Base-by-base conservation (phyloP, 768 basidiomycete species). In the Candolleomyces eurysporus region DNA sequence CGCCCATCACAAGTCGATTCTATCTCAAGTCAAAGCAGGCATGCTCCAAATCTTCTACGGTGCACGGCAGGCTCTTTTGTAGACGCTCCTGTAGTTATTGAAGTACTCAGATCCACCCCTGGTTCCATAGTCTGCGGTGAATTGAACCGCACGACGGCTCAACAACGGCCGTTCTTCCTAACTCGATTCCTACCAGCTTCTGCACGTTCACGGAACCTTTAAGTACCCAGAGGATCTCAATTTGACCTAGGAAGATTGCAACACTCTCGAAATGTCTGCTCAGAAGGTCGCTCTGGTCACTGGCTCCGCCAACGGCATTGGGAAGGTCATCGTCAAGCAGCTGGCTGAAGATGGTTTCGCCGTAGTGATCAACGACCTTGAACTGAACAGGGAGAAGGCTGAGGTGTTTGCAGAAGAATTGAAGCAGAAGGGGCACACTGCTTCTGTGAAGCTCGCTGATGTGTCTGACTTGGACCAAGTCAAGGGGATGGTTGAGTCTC, bases 221-320 rank as follows among this genome's bases (percentile, higher is more conserved):
- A 48, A 17, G 17, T 48, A 17, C 21, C 46, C 46, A 48, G 32
- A 4, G 32, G 9, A 32, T 13, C 6, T 4, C 46, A 22, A n/a
- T n/a, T 22, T 13, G 5, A 48, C 46, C 21, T 17, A 14, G 46
- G 6, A 48, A 48, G 17, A 50, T 50, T 19, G 10, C 7, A 9
- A 50, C 30, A 4, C 21, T 22, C 21, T 10, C 49, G 5, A 11
- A 19, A 50, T 30, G 13, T 30, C 49, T 22, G n/a, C 52, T 8
- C 36, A 40, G 17, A 56, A 56, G 19, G 67, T 75, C 55, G 78
- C 77, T 7, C 68, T 79, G 62, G 70, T 81, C 36, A 79, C 79
- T 0, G 80, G 79, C 26, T 75, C 72, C 19, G 72, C 71, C 5
- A 75, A 75, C 54, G 80, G 80, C 21, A 79, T 78, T 30, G 79